Evolutionary conservation across 1,139 yeast genomes (phyloP), one percentile per base, ranked within the genome.

Genomic region (Yamadazyma atlantica): DNA sequence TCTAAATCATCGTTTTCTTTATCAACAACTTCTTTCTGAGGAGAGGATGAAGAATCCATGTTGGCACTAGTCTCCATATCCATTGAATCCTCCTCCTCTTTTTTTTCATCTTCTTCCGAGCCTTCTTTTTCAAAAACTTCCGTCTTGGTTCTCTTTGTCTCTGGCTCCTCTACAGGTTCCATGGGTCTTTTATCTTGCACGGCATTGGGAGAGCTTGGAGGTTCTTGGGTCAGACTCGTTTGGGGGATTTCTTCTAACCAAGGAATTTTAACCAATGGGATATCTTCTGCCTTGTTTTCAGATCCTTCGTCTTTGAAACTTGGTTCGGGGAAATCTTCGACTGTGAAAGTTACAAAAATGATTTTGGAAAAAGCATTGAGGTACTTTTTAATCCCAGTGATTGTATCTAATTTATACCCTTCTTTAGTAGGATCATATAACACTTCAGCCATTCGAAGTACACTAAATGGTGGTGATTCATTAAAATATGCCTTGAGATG

Each of bases 381-480:
- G 40, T 51, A 65, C 42, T 65, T 66, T 16, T 53, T 40, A 1
- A 61, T 38, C 8, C 60, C 61, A 1, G 57, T 60, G 23, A 52
- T 57, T 16, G 54, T 49, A 1, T 45, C 49, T 3, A 69, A 44
- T 30, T 61, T 61, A 46, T 66, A 68, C 16, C 64, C 63, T 38
- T 60, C 55, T 2, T 36, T 37, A 13, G 44, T 45, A 0, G 83
- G 82, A 11, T 62, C 54, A 1, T 56, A 36, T 1, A 80, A 44
- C 14, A 82, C 54, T 52, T 82, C 88, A 0, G 80, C 73, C 7
- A 82, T 47, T 37, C 88, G 56, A 34, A 69, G 65, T 2, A 79
- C 51, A 0, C 86, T 81, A 54, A 79, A 82, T 0, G 87, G 88
- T 1, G 86, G 82, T 1, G 53, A 42, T 1, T 48, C 44, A 1